Conservation (phyloP, 2,329 filamentous ascomycete genomes). For the Fusarium albosuccineum region DNA sequence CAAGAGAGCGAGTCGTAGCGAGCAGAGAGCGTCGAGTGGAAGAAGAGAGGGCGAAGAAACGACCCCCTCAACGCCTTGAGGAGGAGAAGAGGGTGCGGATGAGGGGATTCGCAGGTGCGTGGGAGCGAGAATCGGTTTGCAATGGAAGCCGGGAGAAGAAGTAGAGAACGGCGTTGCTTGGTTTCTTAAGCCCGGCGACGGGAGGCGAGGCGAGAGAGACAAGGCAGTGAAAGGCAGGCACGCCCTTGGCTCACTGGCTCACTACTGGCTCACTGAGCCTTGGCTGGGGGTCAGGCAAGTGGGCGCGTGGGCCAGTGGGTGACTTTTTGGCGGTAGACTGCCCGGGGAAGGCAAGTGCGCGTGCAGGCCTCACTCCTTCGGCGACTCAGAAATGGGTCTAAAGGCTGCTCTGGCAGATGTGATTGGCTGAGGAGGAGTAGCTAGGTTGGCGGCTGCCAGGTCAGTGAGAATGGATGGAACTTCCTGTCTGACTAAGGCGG, state of each 20-base stretch:
- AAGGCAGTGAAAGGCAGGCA: constrained; percentile 37
- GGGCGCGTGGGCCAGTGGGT: constrained; percentile 29
- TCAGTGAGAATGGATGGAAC: constrained; percentile 29
- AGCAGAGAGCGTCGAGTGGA: constrained; percentile 31
- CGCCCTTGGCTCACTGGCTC: constrained; percentile 32
- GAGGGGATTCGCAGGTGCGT: constrained; percentile 33
- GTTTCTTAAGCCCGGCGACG: constrained; percentile 41
- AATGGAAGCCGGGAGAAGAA: constrained; percentile 44
- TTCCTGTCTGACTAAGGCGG: constrained; percentile 8
- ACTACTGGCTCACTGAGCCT: constrained; percentile 29
- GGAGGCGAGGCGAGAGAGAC: constrained; percentile 37
- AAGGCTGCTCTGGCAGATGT: constrained; percentile 4
- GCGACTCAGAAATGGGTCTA: constrained; percentile 32
- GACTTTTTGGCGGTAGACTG: constrained; percentile 33
- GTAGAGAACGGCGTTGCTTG: constrained; percentile 39
- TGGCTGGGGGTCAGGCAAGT: constrained; percentile 3
- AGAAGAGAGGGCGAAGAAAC: constrained; percentile 35
- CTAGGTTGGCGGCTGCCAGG: constrained; percentile 11
- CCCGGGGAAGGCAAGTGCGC: constrained; percentile 39
- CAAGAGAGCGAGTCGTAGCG: constrained; percentile 21
- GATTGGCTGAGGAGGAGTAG: constrained; percentile 27
- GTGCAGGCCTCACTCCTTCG: constrained; percentile 29
- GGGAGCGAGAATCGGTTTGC: constrained; percentile 35
- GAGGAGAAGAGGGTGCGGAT: constrained; percentile 51
- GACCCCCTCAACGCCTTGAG: constrained; percentile 52